Base-by-base conservation (phyloP, 2,329 filamentous ascomycete genomes). In the Venturia oleaginea region DNA sequence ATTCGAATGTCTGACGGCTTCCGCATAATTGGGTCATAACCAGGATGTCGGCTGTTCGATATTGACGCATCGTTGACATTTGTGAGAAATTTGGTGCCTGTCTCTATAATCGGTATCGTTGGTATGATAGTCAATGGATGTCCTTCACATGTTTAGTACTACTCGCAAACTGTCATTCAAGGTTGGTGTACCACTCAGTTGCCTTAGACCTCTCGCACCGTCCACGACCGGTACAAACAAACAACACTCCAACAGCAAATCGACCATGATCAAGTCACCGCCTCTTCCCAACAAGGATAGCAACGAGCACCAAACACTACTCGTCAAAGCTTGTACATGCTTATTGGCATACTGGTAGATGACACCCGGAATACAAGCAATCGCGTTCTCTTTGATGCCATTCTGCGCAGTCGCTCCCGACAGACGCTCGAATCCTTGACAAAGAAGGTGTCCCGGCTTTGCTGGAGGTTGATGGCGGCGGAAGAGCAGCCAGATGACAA, bases 221-320 rank as follows among this genome's bases (percentile, higher is more conserved):
- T 61, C 37, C 17, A 40, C 17, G n/a, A 22, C 55, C 8, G 62
- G 62, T 15, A 84, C 70, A 71, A 94, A 99, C 6, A 97, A 77
- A 7, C 89, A 88, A 73, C 87, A 90, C 66, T 94, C 85, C 2
- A 92, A 75, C 5, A 97, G 79, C 65, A 96, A 77, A 68, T 89
- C 83, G 62, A 90, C 81, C 84, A 97, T 91, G 66, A 93, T 86
- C 30, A 81, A 80, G 67, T 95, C 89, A 3, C 90, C 90, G 59
- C 85, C 85, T 66, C 82, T 82, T 0, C 93, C 94, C 13, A 97
- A 77, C 4, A 96, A 76, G 32, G 82, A 80, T 22, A 95, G 82
- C 13, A 97, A 72, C 65, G 88, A 83, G 15, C 86, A 85, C 94
- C 94, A 99, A 46, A 88, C 84, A 7, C 79, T 74, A 30, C 80